Conservation (phyloP, 2,329 filamentous ascomycete genomes). For the Calonectria leucothoes region DNA sequence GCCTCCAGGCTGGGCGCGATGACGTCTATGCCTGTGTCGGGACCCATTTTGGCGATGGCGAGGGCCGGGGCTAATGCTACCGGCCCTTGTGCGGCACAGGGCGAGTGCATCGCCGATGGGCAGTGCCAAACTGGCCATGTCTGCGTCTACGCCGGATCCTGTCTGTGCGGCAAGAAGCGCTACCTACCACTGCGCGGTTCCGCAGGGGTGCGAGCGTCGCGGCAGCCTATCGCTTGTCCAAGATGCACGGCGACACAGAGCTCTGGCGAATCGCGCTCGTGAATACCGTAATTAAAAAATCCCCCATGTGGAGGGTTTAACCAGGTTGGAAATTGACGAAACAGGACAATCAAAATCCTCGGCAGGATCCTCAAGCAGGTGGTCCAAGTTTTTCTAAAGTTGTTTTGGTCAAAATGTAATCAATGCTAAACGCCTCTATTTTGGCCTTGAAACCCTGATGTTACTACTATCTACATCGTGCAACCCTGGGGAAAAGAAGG, state of each 20-base stretch:
- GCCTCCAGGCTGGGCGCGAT: constrained; percentile 23
- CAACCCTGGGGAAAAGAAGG: background rate
- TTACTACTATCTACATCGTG: background rate
- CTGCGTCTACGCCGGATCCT: constrained; percentile 33
- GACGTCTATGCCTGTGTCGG: constrained; percentile 30
- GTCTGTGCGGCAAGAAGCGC: constrained; percentile 29
- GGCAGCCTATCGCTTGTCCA: constrained; percentile 13
- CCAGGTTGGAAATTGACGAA: background rate
- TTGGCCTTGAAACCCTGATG: background rate
- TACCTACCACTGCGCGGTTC: constrained; percentile 28
- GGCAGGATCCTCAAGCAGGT: background rate
- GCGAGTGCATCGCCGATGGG: constrained; percentile 29
- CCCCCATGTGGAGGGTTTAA: background rate
- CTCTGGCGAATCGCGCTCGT: background rate
- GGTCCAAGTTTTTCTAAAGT: background rate
- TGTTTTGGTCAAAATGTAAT: background rate
- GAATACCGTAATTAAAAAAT: background rate
- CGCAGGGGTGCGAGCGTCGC: constrained; percentile 20
- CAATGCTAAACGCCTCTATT: constrained; percentile 4
- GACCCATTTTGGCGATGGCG: background rate
- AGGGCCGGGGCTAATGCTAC: constrained; percentile 16
- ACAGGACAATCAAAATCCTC: background rate
- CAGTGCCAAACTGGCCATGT: constrained; percentile 21
- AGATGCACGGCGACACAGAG: background rate
- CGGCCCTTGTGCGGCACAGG: constrained; percentile 28